phyloP scores from a whole-genome alignment of 2,329 filamentous ascomycete genomes.

The Fusarium marasasianum region DNA sequence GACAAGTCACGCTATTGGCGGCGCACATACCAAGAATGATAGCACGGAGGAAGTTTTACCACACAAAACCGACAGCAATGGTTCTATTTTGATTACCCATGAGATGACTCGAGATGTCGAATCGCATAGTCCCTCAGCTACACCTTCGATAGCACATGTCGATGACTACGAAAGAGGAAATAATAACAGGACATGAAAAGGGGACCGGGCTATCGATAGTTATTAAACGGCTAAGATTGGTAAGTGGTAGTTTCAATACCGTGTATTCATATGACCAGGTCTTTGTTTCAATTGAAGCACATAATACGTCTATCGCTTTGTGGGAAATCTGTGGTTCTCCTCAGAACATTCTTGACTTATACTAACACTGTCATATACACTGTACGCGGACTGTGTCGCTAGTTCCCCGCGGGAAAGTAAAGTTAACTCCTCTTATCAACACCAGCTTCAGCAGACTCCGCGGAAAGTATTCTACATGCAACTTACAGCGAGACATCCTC shows the following conservation, averaged over 20 bases:
- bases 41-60: conserved; percentile 37
- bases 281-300: not conserved
- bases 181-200: too few relatives aligned
- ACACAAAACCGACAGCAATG: conserved; percentile 29
- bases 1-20: conserved; percentile 26
- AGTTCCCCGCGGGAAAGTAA: conserved; percentile 6
- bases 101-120: conserved; percentile 26
- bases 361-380: not conserved
- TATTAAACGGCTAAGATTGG: too few relatives aligned
- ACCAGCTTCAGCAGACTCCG: not conserved
- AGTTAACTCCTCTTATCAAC: not conserved
- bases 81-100: conserved; percentile 34
- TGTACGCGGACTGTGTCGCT: not conserved
- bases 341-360: not conserved
- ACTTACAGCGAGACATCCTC: not conserved
- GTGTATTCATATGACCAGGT: not conserved
- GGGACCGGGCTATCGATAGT: too few relatives aligned
- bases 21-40: conserved; percentile 31
- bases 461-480: not conserved
- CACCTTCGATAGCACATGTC: conserved; percentile 8
- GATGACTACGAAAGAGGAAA: not conserved
- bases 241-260: not conserved
- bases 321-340: too few relatives aligned
- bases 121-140: conserved; percentile 13
- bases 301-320: too few relatives aligned